A percentile compares a stretch with the other conserved stretches of the same genome.
phyloP scores from a whole-genome alignment of 108 stramenopile species.

The Fistulifera solaris region DNA sequence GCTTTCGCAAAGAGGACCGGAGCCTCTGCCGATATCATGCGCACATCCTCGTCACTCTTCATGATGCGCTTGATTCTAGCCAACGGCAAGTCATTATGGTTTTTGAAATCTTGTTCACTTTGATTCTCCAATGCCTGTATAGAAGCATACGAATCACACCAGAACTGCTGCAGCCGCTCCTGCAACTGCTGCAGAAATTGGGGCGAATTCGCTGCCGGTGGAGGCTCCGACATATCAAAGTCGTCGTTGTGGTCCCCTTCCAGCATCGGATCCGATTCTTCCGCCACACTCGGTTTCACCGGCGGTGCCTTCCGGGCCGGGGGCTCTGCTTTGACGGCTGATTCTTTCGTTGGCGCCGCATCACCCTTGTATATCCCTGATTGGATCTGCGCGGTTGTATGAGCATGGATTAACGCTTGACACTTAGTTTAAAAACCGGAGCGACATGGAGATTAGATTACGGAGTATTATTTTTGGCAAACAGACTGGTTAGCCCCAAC shows the following conservation, averaged over 20 bases:
- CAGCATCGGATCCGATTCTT: conserved; percentile 1
- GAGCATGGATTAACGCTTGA: conserved; percentile 72
- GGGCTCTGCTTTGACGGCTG: background rate
- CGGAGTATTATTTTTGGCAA: too few relatives aligned
- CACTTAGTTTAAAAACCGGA: too few relatives aligned
- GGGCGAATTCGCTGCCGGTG: conserved; percentile 39
- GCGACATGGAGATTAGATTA: too few relatives aligned
- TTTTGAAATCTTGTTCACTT: conserved; percentile 86
- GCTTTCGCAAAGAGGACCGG: conserved; percentile 98
- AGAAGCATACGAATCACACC: conserved; percentile 46
- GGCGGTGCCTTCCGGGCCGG: conserved; percentile 1
- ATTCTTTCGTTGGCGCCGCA: conserved; percentile 11
- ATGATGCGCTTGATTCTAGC: conserved; percentile 99
- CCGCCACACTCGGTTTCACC: background rate
- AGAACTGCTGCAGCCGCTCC: conserved; percentile 46
- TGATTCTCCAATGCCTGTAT: conserved; percentile 41
- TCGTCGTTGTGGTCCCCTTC: conserved; percentile 2
- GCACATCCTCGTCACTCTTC: conserved; percentile 96
- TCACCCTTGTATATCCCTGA: conserved; percentile 73
- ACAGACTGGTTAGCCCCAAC: too few relatives aligned
- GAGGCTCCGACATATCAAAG: conserved; percentile 3
- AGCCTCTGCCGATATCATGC: conserved; percentile 96
- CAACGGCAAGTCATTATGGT: conserved; percentile 87
- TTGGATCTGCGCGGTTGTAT: conserved; percentile 76
- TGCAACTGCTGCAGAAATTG: conserved; percentile 64